Percentiles rank a stretch among this genome's conserved stretches.
phyloP scores from a whole-genome alignment of 805 yeast genomes.

The Blastobotrys muscicola region DNA sequence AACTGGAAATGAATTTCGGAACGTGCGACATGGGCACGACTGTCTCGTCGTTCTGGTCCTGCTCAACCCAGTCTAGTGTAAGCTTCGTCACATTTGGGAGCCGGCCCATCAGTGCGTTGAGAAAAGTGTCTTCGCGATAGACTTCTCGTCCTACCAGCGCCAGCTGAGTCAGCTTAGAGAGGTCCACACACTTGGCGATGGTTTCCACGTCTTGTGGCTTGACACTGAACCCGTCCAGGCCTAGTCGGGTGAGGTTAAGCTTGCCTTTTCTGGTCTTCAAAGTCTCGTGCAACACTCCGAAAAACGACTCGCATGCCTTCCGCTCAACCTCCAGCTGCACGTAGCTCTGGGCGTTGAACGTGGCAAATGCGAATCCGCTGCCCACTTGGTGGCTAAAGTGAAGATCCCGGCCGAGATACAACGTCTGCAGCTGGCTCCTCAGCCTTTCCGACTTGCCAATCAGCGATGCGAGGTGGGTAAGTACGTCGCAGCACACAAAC shows the following conservation, averaged over 20 bases:
- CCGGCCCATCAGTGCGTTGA: too few species aligned
- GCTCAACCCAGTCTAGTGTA: too few species aligned
- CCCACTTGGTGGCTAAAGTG: conserved; percentile 17
- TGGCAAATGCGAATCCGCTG: conserved; percentile 22
- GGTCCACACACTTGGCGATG: neutral
- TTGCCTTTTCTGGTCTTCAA: neutral
- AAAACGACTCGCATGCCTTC: neutral
- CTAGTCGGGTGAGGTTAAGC: neutral
- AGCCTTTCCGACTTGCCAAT: conserved; percentile 6
- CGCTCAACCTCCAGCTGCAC: neutral
- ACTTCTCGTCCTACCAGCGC: too few species aligned
- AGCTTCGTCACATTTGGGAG: too few species aligned
- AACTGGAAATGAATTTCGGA: too few species aligned
- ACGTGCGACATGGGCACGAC: too few species aligned
- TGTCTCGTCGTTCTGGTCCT: too few species aligned
- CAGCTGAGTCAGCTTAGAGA: neutral
- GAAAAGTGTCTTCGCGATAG: too few species aligned
- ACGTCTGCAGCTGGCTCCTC: conserved; percentile 12
- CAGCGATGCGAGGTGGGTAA: conserved; percentile 15
- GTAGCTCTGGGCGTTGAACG: conserved; percentile 4
- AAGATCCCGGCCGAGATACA: conserved; percentile 17
- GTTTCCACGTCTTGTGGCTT: neutral
- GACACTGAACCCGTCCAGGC: neutral
- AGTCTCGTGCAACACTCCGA: conserved; percentile 1
- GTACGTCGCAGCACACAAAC: conserved; percentile 13